A percentile compares a stretch with the other conserved stretches of the same genome.
phyloP scores from a whole-genome alignment of 441 rosid genomes.

The Raphanus hybrid region DNA sequence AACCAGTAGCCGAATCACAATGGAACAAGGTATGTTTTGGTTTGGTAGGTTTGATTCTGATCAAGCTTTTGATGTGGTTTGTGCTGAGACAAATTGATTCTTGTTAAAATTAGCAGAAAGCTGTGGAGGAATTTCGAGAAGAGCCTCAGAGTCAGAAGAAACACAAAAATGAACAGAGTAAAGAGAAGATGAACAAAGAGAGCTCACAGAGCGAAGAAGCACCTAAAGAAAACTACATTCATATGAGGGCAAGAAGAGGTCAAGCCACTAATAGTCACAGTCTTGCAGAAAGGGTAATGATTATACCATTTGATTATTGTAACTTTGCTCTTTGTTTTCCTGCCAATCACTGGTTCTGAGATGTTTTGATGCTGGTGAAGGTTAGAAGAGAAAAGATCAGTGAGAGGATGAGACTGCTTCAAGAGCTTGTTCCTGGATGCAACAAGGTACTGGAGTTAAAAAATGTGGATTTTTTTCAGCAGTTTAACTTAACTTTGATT shows the following conservation, averaged over 20 bases:
- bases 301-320: not conserved
- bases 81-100: slow-evolving; percentile 21
- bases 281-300: slow-evolving; percentile 91
- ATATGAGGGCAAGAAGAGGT: slow-evolving; percentile 93
- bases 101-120: slow-evolving; percentile 51
- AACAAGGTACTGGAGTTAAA: slow-evolving; percentile 54
- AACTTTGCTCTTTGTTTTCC: slow-evolving; percentile 1
- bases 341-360: slow-evolving; percentile 3
- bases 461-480: not conserved
- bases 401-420: slow-evolving; percentile 79
- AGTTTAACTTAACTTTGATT: slow-evolving; percentile 9
- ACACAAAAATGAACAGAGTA: slow-evolving; percentile 59
- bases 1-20: slow-evolving; percentile 33
- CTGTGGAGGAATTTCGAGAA: slow-evolving; percentile 55
- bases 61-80: slow-evolving; percentile 27
- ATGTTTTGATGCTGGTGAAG: slow-evolving; percentile 39
- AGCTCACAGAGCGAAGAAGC: slow-evolving; percentile 68
- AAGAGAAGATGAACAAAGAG: slow-evolving; percentile 65
- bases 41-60: not conserved
- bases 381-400: slow-evolving; percentile 83
- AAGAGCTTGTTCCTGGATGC: slow-evolving; percentile 83
- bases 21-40: slow-evolving; percentile 39
- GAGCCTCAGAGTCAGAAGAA: slow-evolving; percentile 69
- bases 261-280: slow-evolving; percentile 97
- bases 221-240: slow-evolving; percentile 78